These are phyloP conservation scores for Metroxylon sagu DNA, from an alignment of 176 grass and related monocot genomes.

Conservation along the genomic window DNA sequence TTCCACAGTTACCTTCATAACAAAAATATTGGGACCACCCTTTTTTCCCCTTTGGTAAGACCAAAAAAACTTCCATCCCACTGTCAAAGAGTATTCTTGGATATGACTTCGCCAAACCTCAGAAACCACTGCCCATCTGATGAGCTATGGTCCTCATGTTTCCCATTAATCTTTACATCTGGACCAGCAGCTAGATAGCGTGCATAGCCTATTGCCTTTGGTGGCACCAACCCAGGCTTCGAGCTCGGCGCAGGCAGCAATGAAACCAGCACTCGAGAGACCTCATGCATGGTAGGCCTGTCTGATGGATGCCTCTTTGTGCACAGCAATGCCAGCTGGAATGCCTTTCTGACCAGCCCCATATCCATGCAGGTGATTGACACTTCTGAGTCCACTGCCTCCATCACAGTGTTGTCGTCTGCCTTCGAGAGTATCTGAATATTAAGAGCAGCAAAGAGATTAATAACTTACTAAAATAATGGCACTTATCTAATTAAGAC, in stretches of 20 bases:
- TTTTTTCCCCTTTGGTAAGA: background rate
- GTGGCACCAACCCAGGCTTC: constrained; percentile 1
- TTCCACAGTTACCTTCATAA: too few species aligned
- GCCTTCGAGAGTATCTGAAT: constrained; percentile 89
- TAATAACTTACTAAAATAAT: too few species aligned
- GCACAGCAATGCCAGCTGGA: constrained; percentile 91
- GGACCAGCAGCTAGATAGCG: constrained; percentile 43
- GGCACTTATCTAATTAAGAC: too few species aligned
- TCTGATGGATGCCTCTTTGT: constrained; percentile 79
- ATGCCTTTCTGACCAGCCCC: constrained; percentile 71
- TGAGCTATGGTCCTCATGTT: constrained; percentile 53
- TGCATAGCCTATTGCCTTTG: constrained; percentile 45
- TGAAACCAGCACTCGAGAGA: constrained; percentile 66
- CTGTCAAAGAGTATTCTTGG: constrained; percentile 67
- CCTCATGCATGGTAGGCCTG: constrained; percentile 91
- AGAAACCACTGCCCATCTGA: constrained; percentile 91
- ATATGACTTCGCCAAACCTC: constrained; percentile 87
- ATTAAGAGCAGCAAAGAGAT: background rate
- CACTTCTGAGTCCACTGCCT: constrained; percentile 92
- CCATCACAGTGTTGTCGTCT: constrained; percentile 97
- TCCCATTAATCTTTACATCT: constrained; percentile 19
- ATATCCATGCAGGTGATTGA: constrained; percentile 91
- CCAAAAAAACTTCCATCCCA: constrained; percentile 12
- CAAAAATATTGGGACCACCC: too few species aligned
- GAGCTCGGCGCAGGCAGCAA: constrained; percentile 42